Evolutionary conservation across 225 moss, liverwort and hornwort species (phyloP).

Genomic region (Ulota crispa): DNA sequence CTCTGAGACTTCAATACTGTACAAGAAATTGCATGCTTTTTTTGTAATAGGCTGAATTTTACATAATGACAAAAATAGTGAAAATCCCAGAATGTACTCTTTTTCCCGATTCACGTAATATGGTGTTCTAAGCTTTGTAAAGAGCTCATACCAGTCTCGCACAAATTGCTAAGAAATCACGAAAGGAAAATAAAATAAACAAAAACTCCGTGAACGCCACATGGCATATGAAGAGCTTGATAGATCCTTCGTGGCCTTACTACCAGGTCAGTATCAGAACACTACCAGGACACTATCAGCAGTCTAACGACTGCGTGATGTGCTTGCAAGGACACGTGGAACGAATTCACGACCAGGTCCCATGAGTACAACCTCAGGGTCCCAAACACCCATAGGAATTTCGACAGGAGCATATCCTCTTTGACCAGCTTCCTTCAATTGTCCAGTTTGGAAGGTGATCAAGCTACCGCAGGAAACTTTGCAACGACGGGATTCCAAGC

Average conservation of each 20-base stretch:
- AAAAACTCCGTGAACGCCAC: background rate
- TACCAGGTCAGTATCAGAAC: background rate
- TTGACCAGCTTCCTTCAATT: background rate
- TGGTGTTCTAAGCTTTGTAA: no score
- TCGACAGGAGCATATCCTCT: conserved; percentile 1
- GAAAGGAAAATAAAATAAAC: no score
- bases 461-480: background rate
- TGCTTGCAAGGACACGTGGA: background rate
- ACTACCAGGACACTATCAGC: no score
- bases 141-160: no score
- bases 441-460: background rate
- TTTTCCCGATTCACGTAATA: no score
- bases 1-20: no score
- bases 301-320: background rate
- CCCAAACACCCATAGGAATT: background rate
- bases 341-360: background rate
- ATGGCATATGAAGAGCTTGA: background rate
- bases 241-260: no score
- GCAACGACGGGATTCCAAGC: background rate
- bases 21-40: no score
- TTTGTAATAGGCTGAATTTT: no score
- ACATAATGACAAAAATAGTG: no score
- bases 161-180: no score
- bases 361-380: background rate
- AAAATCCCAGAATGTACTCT: no score